Evolutionary conservation across 2,329 filamentous ascomycete genomes (phyloP).

Genomic region (Tolypocladium cylindrosporum): DNA sequence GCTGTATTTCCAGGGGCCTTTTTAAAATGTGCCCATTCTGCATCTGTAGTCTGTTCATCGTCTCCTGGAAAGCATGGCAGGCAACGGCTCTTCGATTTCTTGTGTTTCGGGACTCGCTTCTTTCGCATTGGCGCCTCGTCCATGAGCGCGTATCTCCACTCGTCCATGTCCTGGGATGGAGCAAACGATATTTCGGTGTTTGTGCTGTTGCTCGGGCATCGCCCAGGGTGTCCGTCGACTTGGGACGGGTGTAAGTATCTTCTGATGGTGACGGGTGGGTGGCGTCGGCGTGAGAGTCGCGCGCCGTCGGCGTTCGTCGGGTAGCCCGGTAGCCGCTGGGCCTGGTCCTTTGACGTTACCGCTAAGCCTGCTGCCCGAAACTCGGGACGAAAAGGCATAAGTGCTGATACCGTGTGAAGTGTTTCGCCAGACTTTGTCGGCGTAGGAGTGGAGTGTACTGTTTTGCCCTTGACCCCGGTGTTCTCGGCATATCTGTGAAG

Average conservation of each 20-base stretch:
- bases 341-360: slow-evolving; percentile 39
- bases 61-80: slow-evolving; percentile 18
- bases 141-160: slow-evolving; percentile 23
- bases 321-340: slow-evolving; percentile 18
- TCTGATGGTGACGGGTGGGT: neutral
- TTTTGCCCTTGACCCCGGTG: slow-evolving; percentile 25
- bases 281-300: slow-evolving; percentile 3
- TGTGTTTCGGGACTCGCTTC: slow-evolving; percentile 6
- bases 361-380: slow-evolving; percentile 45
- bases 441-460: slow-evolving; percentile 28
- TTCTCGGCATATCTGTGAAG: slow-evolving; percentile 21
- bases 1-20: slow-evolving; percentile 2
- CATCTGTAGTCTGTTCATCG: slow-evolving; percentile 12
- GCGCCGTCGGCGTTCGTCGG: slow-evolving; percentile 6
- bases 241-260: slow-evolving; percentile 10
- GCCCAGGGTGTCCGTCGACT: slow-evolving; percentile 18
- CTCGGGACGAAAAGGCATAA: slow-evolving; percentile 43
- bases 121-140: slow-evolving; percentile 16
- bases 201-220: slow-evolving; percentile 12
- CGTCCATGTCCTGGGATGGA: slow-evolving; percentile 16
- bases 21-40: slow-evolving; percentile 13
- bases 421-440: slow-evolving; percentile 30
- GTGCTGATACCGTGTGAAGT: slow-evolving; percentile 39
- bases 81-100: slow-evolving; percentile 12
- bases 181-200: slow-evolving; percentile 22